Conservation (phyloP, 192 early-diverging fungal genomes). For the Glomus cerebriforme region DNA sequence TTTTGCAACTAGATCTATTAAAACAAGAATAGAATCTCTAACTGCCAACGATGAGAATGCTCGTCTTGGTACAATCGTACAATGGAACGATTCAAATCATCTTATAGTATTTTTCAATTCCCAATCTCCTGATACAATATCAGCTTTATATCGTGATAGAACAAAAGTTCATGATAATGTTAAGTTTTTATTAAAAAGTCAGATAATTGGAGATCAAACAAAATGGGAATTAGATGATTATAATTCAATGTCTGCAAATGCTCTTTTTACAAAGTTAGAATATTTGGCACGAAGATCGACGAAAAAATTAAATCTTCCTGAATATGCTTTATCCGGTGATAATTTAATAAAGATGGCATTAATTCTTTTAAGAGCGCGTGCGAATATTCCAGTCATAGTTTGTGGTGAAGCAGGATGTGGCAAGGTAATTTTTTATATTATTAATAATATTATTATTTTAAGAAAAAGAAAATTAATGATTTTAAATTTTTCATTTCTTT, state of each 20-base stretch:
- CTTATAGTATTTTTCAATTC: constrained; percentile 24
- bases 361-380: neutral
- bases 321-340: neutral
- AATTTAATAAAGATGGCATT: constrained; percentile 31
- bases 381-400: constrained; percentile 10
- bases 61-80: neutral
- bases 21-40: neutral
- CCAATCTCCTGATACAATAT: neutral
- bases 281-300: constrained; percentile 15
- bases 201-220: neutral
- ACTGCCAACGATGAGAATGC: neutral
- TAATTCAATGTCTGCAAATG: neutral
- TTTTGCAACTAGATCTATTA: constrained; percentile 12
- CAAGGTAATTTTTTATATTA: neutral
- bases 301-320: neutral
- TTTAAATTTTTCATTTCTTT: no score
- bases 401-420: neutral
- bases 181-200: neutral
- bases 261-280: constrained; percentile 2
- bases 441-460: neutral
- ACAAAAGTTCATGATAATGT: neutral
- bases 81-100: neutral
- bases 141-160: constrained; percentile 13
- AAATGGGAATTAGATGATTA: constrained; percentile 7
- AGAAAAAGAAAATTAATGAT: no score